Percentiles rank a stretch among this genome's conserved stretches.
Evolutionary conservation across 305 asterid genomes (phyloP).

Genomic region (Fraxinus sp.): DNA sequence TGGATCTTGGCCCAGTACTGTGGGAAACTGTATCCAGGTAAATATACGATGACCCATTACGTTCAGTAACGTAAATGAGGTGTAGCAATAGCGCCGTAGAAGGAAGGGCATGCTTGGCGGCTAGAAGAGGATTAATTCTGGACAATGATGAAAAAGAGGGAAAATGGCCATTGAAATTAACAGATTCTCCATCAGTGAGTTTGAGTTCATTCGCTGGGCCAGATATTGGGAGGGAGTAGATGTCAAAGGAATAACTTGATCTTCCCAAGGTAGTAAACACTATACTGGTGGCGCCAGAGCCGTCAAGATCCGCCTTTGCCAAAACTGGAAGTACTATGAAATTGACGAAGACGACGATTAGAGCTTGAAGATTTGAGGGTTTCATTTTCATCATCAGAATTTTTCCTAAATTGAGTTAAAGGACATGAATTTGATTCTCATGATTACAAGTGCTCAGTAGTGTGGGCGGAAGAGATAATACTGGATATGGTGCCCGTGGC

Average conservation of each 20-base stretch:
- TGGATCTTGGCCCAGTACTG: conserved; percentile 31
- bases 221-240: conserved; percentile 46
- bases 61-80: conserved; percentile 71
- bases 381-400: conserved; percentile 26
- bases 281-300: conserved; percentile 43
- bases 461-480: not conserved
- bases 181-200: conserved; percentile 71
- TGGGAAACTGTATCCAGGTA: conserved; percentile 50
- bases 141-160: conserved; percentile 48
- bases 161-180: conserved; percentile 75
- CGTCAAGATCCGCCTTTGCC: conserved; percentile 25
- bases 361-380: conserved; percentile 1
- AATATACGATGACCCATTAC: conserved; percentile 59
- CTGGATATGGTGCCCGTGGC: conserved; percentile 20
- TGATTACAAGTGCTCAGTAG: not conserved
- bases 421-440: not conserved
- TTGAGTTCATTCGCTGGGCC: conserved; percentile 40
- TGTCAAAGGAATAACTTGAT: conserved; percentile 71
- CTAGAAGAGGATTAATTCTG: conserved; percentile 22
- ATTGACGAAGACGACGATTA: conserved; percentile 23
- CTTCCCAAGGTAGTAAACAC: conserved; percentile 68
- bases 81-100: conserved; percentile 21
- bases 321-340: conserved; percentile 5
- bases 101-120: conserved; percentile 27
- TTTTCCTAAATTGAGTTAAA: not conserved